Evolutionary conservation across 495 filamentous ascomycete species (phyloP).

Genomic region (Penicillium crystallinum): DNA sequence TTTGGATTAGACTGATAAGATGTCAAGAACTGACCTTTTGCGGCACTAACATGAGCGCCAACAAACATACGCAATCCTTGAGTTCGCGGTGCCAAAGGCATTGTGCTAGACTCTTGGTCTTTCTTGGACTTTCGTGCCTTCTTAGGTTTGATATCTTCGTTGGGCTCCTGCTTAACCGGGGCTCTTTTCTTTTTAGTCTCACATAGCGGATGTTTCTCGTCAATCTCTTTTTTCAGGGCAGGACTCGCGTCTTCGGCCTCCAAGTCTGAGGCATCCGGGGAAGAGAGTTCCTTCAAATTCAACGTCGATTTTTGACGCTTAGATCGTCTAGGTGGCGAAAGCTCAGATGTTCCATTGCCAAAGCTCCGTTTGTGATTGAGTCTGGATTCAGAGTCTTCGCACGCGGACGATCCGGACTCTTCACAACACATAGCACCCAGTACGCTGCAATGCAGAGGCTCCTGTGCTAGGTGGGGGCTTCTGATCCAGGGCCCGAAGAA

Average conservation of each 20-base stretch:
- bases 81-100: slow-evolving; percentile 67
- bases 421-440: neutral
- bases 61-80: slow-evolving; percentile 72
- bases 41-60: slow-evolving; percentile 85
- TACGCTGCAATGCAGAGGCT: neutral
- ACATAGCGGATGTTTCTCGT: neutral
- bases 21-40: slow-evolving; percentile 59
- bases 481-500: neutral
- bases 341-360: slow-evolving; percentile 25
- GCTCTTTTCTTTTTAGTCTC: neutral
- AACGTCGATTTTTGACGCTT: slow-evolving; percentile 33
- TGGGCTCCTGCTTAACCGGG: slow-evolving; percentile 19
- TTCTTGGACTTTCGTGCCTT: slow-evolving; percentile 35
- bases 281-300: slow-evolving; percentile 16
- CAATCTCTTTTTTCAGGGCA: neutral
- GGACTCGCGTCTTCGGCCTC: slow-evolving; percentile 5
- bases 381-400: slow-evolving; percentile 4
- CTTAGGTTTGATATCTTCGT: slow-evolving; percentile 11
- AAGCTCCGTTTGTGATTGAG: slow-evolving; percentile 23
- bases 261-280: slow-evolving; percentile 9
- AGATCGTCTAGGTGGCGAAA: slow-evolving; percentile 31
- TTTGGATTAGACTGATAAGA: neutral
- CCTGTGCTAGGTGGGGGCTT: neutral
- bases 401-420: neutral
- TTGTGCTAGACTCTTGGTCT: slow-evolving; percentile 40